These are phyloP conservation scores for Lodderomyces margitis DNA, from an alignment of 1,139 yeast genomes.

Conservation along the genomic window DNA sequence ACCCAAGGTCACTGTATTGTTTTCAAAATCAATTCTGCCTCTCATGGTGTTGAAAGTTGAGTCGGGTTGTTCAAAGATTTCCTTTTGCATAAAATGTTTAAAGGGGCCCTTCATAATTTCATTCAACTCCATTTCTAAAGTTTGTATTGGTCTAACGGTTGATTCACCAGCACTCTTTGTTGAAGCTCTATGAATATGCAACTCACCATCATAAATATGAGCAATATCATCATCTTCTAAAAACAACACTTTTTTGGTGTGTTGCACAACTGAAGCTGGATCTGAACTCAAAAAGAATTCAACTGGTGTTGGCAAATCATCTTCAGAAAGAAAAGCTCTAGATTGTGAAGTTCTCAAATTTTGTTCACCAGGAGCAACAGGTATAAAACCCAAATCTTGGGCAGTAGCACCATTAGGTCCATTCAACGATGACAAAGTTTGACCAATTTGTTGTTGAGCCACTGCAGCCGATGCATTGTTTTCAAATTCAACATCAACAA, in stretches of 20 bases:
- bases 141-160: conserved; percentile 91
- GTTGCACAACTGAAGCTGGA: conserved; percentile 96
- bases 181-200: conserved; percentile 91
- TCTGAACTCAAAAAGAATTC: conserved; percentile 97
- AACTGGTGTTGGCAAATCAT: conserved; percentile 89
- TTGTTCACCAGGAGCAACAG: conserved; percentile 45
- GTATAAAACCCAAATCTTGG: conserved; percentile 30
- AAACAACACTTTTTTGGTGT: conserved; percentile 94
- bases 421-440: conserved; percentile 5
- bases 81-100: conserved; percentile 98
- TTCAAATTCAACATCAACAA: conserved; percentile 98
- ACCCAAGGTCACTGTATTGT: conserved; percentile 75
- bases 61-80: conserved; percentile 97
- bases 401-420: conserved; percentile 11
- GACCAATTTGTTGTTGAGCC: conserved; percentile 20
- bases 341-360: conserved; percentile 85
- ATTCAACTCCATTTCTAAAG: conserved; percentile 94
- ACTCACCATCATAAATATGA: conserved; percentile 95
- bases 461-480: conserved; percentile 18
- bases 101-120: conserved; percentile 98
- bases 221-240: conserved; percentile 99
- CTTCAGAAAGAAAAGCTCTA: conserved; percentile 88
- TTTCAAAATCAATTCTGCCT: conserved; percentile 94
- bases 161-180: conserved; percentile 88
- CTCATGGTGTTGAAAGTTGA: conserved; percentile 98